Percentiles rank a stretch among this genome's conserved stretches.
phyloP scores from a whole-genome alignment of 768 basidiomycete species.

The Xanthoconium purpureum region DNA sequence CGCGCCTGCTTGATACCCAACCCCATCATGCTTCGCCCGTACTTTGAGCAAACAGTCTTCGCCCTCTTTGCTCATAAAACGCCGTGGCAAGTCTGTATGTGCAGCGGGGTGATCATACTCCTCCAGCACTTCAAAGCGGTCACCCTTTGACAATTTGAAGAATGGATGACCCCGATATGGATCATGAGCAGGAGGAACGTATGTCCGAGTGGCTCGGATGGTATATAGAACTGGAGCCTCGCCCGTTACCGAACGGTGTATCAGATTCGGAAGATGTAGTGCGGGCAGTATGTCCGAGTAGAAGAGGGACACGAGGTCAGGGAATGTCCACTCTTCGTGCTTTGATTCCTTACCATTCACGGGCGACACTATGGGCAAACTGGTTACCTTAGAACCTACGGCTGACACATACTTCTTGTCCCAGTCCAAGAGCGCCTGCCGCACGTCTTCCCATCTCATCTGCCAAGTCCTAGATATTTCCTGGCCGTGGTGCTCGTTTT shows the following conservation, averaged over 20 bases:
- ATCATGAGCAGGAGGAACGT: background rate
- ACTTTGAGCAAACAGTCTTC: background rate
- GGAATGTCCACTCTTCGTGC: background rate
- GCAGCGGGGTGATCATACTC: background rate
- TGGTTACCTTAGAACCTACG: too few species aligned
- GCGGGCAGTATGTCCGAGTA: background rate
- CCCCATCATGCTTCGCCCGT: background rate
- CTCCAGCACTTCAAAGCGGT: background rate
- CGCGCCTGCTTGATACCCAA: background rate
- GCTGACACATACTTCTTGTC: background rate
- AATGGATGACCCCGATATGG: background rate
- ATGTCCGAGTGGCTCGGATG: background rate
- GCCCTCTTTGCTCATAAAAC: background rate
- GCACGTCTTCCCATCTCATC: conserved; percentile 46
- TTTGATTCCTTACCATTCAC: background rate
- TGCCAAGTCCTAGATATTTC: conserved; percentile 72
- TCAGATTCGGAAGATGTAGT: too few species aligned
- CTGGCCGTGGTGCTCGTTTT: conserved; percentile 60
- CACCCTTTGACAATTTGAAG: background rate
- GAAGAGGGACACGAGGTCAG: background rate
- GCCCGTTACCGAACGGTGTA: background rate
- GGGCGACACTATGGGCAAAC: background rate
- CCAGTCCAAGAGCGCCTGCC: background rate
- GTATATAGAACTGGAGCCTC: background rate
- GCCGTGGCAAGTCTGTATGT: background rate